Percentiles rank a stretch among this genome's conserved stretches.
These are phyloP conservation scores for Salix caprea DNA, from an alignment of 345 rosid species.

Conservation along the genomic window DNA sequence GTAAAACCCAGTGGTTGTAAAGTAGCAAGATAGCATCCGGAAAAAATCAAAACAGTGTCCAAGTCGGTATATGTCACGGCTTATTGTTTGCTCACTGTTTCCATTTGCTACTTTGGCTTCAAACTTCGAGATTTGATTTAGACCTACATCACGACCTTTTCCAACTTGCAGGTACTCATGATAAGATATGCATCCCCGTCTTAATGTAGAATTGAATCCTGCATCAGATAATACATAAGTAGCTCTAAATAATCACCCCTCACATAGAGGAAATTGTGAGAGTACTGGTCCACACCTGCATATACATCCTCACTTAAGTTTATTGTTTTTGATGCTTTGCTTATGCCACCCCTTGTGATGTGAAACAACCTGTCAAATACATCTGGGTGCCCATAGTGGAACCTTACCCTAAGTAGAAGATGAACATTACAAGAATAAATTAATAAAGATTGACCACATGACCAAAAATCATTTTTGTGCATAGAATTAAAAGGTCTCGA, in stretches of 20 bases:
- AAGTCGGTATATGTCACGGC: conserved; percentile 89
- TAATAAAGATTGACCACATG: neutral
- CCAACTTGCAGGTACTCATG: conserved; percentile 95
- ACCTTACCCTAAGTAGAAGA: conserved; percentile 62
- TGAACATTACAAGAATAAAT: conserved; percentile 5
- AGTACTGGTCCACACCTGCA: conserved; percentile 54
- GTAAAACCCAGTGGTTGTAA: conserved; percentile 93
- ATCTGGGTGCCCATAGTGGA: conserved; percentile 98
- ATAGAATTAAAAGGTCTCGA: neutral
- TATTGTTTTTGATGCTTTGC: conserved; percentile 93
- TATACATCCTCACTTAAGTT: conserved; percentile 92
- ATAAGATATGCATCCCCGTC: conserved; percentile 79
- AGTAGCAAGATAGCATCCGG: conserved; percentile 91
- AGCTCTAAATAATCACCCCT: conserved; percentile 10
- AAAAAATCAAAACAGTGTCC: conserved; percentile 89
- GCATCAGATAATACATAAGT: conserved; percentile 17
- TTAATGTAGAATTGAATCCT: conserved; percentile 77
- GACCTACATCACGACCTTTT: conserved; percentile 97
- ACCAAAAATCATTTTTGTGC: neutral
- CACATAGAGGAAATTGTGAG: conserved; percentile 7
- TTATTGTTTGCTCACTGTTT: conserved; percentile 88
- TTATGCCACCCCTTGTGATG: conserved; percentile 95
- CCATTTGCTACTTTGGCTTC: conserved; percentile 98
- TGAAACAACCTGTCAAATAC: conserved; percentile 89
- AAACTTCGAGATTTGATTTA: conserved; percentile 90